Conservation (phyloP, 768 basidiomycete genomes). For the Boletus subparvulus region DNA sequence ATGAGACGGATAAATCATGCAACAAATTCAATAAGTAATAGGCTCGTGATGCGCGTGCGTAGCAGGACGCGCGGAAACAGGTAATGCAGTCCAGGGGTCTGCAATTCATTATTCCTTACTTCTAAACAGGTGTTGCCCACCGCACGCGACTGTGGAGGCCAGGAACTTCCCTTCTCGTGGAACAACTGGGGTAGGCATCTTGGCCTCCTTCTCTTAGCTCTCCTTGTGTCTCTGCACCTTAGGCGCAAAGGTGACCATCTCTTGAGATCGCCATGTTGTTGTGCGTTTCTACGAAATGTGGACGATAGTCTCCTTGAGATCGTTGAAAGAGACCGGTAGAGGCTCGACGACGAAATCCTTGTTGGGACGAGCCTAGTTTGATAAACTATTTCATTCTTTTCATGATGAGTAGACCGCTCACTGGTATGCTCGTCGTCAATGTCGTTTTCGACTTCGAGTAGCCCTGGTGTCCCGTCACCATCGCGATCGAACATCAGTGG, state of each 20-base stretch:
- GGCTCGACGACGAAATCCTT: slow-evolving; percentile 67
- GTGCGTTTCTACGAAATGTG: slow-evolving; percentile 69
- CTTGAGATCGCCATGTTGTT: slow-evolving; percentile 70
- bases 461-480: too few species aligned
- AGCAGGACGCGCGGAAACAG: slow-evolving; percentile 13
- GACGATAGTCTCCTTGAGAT: slow-evolving; percentile 60
- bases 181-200: slow-evolving; percentile 65
- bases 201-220: slow-evolving; percentile 69
- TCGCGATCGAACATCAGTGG: too few species aligned
- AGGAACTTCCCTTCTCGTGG: slow-evolving; percentile 67
- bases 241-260: slow-evolving; percentile 67
- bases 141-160: slow-evolving; percentile 56
- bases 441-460: too few species aligned
- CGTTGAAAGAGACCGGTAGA: slow-evolving; percentile 62
- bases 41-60: slow-evolving; percentile 20
- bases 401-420: too few species aligned
- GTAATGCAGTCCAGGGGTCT: slow-evolving; percentile 11
- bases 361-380: slow-evolving; percentile 41
- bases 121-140: slow-evolving; percentile 76
- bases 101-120: slow-evolving; percentile 44
- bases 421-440: too few species aligned
- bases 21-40: slow-evolving; percentile 17
- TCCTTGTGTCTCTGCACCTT: slow-evolving; percentile 78
- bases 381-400: too few species aligned
- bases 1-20: slow-evolving; percentile 16